phyloP scores from a whole-genome alignment of 192 early-diverging fungal species.

The Fimicolochytrium jonesii region DNA sequence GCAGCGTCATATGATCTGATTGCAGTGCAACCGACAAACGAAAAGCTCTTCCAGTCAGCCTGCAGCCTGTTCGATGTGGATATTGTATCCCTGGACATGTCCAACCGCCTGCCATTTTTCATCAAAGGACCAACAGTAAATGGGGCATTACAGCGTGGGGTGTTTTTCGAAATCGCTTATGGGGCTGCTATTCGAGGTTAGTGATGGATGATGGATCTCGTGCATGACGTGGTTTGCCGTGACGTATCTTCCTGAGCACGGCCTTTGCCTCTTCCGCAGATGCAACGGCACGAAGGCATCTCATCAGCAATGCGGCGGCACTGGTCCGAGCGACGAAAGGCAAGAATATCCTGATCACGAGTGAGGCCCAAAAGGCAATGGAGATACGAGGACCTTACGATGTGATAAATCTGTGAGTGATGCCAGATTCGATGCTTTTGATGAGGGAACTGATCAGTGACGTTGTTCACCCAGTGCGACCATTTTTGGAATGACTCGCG shows the following conservation, averaged over 20 bases:
- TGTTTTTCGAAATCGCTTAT: constrained; percentile 78
- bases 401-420: constrained; percentile 74
- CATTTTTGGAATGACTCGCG: constrained; percentile 58
- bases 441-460: too few species aligned
- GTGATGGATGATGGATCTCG: too few species aligned
- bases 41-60: constrained; percentile 68
- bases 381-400: constrained; percentile 74
- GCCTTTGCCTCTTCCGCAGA: too few species aligned
- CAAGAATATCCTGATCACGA: constrained; percentile 71
- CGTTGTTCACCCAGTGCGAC: too few species aligned
- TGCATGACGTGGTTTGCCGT: too few species aligned
- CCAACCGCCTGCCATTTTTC: constrained; percentile 61
- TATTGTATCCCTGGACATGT: constrained; percentile 74
- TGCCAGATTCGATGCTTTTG: too few species aligned
- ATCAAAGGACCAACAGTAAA: constrained; percentile 63
- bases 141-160: constrained; percentile 65
- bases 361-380: constrained; percentile 64
- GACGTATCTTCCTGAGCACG: too few species aligned
- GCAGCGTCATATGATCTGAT: constrained; percentile 55
- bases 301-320: constrained; percentile 62
- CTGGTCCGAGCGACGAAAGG: constrained; percentile 70
- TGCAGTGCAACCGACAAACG: constrained; percentile 66
- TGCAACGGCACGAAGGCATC: constrained; percentile 48
- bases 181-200: constrained; percentile 58
- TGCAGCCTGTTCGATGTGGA: constrained; percentile 72